phyloP scores from a whole-genome alignment of 2,329 filamentous ascomycete genomes.

The Exophiala oligosperma region DNA sequence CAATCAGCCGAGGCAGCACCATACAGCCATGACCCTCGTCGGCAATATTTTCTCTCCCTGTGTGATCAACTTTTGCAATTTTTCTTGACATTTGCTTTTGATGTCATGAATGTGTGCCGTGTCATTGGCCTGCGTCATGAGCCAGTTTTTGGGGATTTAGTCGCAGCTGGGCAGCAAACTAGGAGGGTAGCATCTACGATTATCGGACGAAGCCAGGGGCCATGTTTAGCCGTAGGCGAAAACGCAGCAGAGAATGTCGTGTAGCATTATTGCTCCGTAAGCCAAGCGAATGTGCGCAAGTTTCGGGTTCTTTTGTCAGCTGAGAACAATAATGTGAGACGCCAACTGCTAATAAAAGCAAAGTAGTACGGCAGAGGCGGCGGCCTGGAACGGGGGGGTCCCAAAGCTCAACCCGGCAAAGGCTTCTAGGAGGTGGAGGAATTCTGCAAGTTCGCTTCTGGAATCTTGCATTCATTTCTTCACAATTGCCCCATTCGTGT shows the following conservation, averaged over 20 bases:
- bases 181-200: not conserved
- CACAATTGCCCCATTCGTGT: constrained; percentile 2
- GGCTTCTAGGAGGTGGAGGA: not conserved
- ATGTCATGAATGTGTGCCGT: not conserved
- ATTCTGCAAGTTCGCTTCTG: constrained; percentile 3
- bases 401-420: not conserved
- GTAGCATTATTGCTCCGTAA: too few relatives aligned
- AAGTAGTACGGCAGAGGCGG: not conserved
- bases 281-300: not conserved
- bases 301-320: not conserved
- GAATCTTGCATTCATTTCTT: constrained; percentile 7
- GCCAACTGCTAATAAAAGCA: not conserved
- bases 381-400: not conserved
- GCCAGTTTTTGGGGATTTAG: not conserved
- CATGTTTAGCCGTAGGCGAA: not conserved
- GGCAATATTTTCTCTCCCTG: not conserved
- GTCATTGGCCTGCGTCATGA: not conserved
- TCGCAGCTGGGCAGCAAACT: not conserved
- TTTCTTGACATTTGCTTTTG: not conserved
- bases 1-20: not conserved
- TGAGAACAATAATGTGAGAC: not conserved
- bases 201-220: not conserved
- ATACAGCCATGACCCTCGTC: too few relatives aligned
- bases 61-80: not conserved
- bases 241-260: not conserved